Base-by-base conservation (phyloP, 495 filamentous ascomycete genomes). In the Penicillium alfredii region DNA sequence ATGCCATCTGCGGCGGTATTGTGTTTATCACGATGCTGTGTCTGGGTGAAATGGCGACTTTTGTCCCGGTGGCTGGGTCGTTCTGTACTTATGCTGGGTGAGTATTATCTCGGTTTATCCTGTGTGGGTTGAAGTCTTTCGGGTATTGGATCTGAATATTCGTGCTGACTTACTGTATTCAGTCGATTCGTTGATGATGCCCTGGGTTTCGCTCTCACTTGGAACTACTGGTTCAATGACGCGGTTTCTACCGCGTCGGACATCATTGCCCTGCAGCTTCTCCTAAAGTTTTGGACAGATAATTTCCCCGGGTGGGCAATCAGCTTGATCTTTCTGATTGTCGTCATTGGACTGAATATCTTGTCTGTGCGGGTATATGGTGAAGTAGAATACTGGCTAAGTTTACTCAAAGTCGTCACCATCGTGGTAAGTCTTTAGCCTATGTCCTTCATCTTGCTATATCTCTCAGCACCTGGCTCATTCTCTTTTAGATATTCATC, bases 171-270 rank as follows among this genome's bases (percentile, higher is more conserved):
- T 15, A 47, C 14, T n/a, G 10, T 21, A 18, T 12, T 12, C 44
- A 73, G 69, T 42, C 72, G 74, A 22, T 77, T 72, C 50, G 71
- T 74, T 24, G 74, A 78, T 53, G 73, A 76, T 63, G 73, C 73
- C 1, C 58, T 76, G 6, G 65, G 67, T 1, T 72, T 72, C 36
- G 69, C 69, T 9, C 48, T 72, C 34, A 70, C 67, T 0, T 73
- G 69, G 69, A 77, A 76, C 38, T 78, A 78, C 49, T 77, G 72
- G 72, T 73, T 74, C 32, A 77, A 78, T 52, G 74, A 76, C 62
- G 73, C 73, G 3, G 67, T 74, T 6, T 73, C 69, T 3, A 74
- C 69, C 4, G 73, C 72, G 4, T 63, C 71, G 4, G 72, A 77
- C 62, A 49, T 77, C 18, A 66, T 76, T 28, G 72, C 73, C 1